Evolutionary conservation across 805 yeast species (phyloP), one percentile per base, ranked within the genome.

Genomic region (Yarrowia yakushimensis): DNA sequence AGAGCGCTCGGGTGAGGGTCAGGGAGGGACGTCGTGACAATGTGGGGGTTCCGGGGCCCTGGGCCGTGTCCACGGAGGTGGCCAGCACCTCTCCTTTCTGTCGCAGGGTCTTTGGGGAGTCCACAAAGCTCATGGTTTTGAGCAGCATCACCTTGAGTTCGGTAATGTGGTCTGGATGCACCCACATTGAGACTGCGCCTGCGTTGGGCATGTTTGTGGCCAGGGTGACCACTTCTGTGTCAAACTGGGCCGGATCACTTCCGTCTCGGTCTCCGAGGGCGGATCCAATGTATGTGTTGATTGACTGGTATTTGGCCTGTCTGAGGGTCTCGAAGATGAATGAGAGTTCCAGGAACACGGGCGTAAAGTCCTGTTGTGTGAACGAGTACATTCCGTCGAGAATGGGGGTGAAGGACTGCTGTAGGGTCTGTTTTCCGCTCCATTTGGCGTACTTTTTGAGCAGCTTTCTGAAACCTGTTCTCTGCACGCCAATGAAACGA

Each of bases 401-500:
- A 28, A 81, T 62, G 5, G 69, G 71, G 30, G 69, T 65, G 64
- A 69, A 71, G 39, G 66, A 69, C 63, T 63, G 66, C 27, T 62
- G 66, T 54, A 74, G 67, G 12, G 74, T 72, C 23, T 70, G 68
- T 28, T 75, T 73, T 1, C 69, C 54, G 23, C 67, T 66, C 71
- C 81, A 80, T 64, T 81, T 79, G 37, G 78, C 74, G 69, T 77
- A 86, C 71, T 90, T 89, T 74, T 90, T 89, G 68, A 89, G 77
- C 55, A 89, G 79, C 74, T 89, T 89, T 65, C 85, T 79, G 54
- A 87, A 77, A 4, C 78, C 96, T 2, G 90, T 84, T 69, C 85
- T 85, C 70, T 89, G 96, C 8, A 88, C 80, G 22, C 85, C 75
- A 15, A 88, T 82, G 69, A 86, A 89, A 65, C 90, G 78, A n/a